Conservation (phyloP, 371 early-diverging fungal genomes). For the Blakeslea trispora region DNA sequence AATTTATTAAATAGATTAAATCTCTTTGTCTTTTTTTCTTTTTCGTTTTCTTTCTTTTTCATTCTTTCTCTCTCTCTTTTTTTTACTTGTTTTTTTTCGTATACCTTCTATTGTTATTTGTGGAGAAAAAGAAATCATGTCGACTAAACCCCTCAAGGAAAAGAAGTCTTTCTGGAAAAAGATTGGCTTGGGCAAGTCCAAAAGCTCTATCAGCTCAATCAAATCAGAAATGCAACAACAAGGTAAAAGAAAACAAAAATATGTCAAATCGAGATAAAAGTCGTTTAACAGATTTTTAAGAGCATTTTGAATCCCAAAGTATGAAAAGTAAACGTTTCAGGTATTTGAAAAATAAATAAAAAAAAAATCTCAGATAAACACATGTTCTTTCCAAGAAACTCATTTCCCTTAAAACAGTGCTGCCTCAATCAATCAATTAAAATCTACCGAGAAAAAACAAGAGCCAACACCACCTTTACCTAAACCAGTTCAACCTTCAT, state of each 20-base stretch:
- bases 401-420: not conserved
- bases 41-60: too few relatives aligned
- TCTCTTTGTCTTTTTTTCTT: too few relatives aligned
- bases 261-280: too few relatives aligned
- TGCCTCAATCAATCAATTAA: not conserved
- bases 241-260: not conserved
- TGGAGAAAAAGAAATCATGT: slow-evolving; percentile 6
- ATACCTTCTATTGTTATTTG: too few relatives aligned
- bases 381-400: too few relatives aligned
- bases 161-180: slow-evolving; percentile 31
- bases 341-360: not conserved
- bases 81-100: too few relatives aligned
- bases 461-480: not conserved
- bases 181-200: slow-evolving; percentile 26
- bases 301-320: not conserved
- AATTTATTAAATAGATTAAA: too few relatives aligned
- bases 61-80: too few relatives aligned
- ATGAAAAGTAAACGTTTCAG: not conserved
- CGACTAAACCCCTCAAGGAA: slow-evolving; percentile 18
- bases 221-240: slow-evolving; percentile 6
- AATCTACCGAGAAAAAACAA: not conserved
- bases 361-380: not conserved
- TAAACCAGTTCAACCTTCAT: not conserved
- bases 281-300: not conserved
- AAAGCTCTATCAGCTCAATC: slow-evolving; percentile 15